Percentiles rank a stretch among this genome's conserved stretches.
These are phyloP conservation scores for Tricholoma bakamatsutake DNA, from an alignment of 768 basidiomycete species.

Conservation along the genomic window DNA sequence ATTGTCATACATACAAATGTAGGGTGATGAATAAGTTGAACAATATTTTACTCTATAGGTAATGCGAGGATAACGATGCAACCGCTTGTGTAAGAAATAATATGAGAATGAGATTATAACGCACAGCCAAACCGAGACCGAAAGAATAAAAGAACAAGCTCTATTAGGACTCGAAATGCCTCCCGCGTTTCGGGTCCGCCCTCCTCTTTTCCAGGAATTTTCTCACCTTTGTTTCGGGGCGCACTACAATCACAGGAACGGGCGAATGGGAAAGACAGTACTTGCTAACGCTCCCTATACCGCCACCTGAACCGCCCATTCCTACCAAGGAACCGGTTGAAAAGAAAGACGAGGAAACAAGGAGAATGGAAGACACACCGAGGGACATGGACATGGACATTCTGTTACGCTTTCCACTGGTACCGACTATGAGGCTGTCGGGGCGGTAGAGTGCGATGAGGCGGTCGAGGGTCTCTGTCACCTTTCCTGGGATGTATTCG, in stretches of 20 bases:
- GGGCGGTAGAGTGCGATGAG: conserved; percentile 89
- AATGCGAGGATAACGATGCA: too few species aligned
- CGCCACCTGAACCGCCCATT: conserved; percentile 16
- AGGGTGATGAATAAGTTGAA: too few species aligned
- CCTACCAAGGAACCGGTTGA: background rate
- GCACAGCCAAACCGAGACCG: too few species aligned
- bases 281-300: conserved; percentile 51
- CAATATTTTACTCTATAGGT: too few species aligned
- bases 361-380: background rate
- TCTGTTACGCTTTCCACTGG: conserved; percentile 48
- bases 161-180: conserved; percentile 58
- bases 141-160: too few species aligned
- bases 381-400: background rate
- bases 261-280: conserved; percentile 89
- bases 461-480: conserved; percentile 86
- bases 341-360: background rate
- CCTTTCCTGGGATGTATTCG: conserved; percentile 89
- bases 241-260: conserved; percentile 93
- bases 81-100: too few species aligned
- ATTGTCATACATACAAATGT: too few species aligned
- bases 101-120: too few species aligned
- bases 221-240: conserved; percentile 81
- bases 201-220: conserved; percentile 82
- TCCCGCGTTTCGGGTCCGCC: conserved; percentile 84
- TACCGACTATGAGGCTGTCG: conserved; percentile 91